Evolutionary conservation across 1,139 yeast species (phyloP).

Genomic region (Blastobotrys malaysiensis): DNA sequence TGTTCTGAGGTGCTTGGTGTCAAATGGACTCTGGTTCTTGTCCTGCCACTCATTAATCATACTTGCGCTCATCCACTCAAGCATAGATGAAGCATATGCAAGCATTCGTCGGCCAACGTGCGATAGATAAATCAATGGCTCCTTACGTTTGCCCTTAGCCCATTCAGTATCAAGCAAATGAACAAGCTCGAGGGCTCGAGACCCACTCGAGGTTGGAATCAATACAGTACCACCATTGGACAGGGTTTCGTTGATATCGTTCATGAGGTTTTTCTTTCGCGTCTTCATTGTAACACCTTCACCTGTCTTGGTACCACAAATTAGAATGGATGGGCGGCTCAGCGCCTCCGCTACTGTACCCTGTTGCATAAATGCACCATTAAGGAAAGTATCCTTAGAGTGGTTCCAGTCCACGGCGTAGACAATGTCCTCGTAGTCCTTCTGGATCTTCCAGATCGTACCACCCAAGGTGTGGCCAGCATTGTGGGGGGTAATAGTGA

Average conservation of each 20-base stretch:
- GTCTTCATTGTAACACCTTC: constrained; percentile 56
- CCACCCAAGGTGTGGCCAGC: constrained; percentile 96
- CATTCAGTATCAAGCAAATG: constrained; percentile 61
- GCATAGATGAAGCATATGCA: constrained; percentile 78
- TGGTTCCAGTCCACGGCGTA: constrained; percentile 97
- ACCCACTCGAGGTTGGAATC: constrained; percentile 79
- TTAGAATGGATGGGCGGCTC: constrained; percentile 75
- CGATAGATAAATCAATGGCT: constrained; percentile 71
- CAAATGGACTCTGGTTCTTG: constrained; percentile 64
- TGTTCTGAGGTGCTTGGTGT: constrained; percentile 45
- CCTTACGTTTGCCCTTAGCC: constrained; percentile 43
- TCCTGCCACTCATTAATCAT: constrained; percentile 79
- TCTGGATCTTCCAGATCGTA: constrained; percentile 72
- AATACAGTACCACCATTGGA: constrained; percentile 71
- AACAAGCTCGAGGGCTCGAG: constrained; percentile 74
- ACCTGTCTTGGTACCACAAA: constrained; percentile 72
- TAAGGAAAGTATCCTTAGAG: constrained; percentile 77
- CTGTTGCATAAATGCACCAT: constrained; percentile 62
- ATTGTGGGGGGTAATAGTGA: constrained; percentile 73
- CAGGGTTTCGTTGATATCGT: constrained; percentile 61
- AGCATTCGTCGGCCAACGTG: constrained; percentile 76
- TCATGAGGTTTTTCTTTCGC: constrained; percentile 52
- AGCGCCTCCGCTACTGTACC: constrained; percentile 60
- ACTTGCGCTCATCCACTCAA: constrained; percentile 91
- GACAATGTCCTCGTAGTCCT: constrained; percentile 69